phyloP scores from a whole-genome alignment of 2,329 filamentous ascomycete species.

The Aspergillus fumigatus region DNA sequence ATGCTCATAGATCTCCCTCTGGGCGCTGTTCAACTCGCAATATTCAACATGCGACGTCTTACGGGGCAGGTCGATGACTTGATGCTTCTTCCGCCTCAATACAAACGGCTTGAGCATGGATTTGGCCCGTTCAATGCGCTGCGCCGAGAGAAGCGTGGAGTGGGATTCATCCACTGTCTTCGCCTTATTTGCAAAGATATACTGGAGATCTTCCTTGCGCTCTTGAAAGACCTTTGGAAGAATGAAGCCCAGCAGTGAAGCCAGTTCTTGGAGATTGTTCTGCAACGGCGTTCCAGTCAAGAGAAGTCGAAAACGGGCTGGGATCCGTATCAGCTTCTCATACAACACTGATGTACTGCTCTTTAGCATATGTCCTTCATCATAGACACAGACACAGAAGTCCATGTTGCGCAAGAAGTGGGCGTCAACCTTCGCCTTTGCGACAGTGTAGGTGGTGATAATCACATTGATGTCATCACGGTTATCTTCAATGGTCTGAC shows the following conservation, averaged over 20 bases:
- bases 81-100: constrained; percentile 84
- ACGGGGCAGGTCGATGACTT: constrained; percentile 79
- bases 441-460: constrained; percentile 68
- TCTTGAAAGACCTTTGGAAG: constrained; percentile 78
- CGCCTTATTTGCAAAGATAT: constrained; percentile 88
- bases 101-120: constrained; percentile 96
- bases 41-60: constrained; percentile 76
- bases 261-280: constrained; percentile 91
- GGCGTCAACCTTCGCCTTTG: constrained; percentile 57
- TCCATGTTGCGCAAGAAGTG: constrained; percentile 58
- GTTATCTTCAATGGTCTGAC: constrained; percentile 61
- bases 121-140: constrained; percentile 79
- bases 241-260: constrained; percentile 88
- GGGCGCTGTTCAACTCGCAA: constrained; percentile 70
- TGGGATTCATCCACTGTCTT: constrained; percentile 69
- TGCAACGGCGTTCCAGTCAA: constrained; percentile 90
- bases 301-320: constrained; percentile 76
- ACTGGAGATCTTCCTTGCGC: constrained; percentile 72
- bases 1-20: constrained; percentile 68
- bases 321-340: constrained; percentile 70
- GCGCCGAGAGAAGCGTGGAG: constrained; percentile 76
- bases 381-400: constrained; percentile 67
- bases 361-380: constrained; percentile 92
- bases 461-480: constrained; percentile 64
- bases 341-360: constrained; percentile 82